A percentile compares a stretch with the other conserved stretches of the same genome.
phyloP scores from a whole-genome alignment of 2,329 filamentous ascomycete genomes.

The Biscogniauxia sp. region DNA sequence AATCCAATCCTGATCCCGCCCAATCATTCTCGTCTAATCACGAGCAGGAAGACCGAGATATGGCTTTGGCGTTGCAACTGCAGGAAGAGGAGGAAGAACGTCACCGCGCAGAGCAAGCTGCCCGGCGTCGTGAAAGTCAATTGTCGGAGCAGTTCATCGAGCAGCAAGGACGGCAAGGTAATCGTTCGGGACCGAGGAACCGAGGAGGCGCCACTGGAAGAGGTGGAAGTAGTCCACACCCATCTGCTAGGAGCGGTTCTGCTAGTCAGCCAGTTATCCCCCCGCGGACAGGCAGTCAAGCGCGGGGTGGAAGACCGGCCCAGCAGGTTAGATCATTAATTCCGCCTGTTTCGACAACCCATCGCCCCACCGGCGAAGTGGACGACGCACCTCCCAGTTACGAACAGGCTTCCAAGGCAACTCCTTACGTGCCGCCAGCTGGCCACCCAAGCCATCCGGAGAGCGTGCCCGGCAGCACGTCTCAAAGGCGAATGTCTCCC shows the following conservation, averaged over 20 bases:
- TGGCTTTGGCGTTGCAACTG: slow-evolving; percentile 85
- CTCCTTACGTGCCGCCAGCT: slow-evolving; percentile 50
- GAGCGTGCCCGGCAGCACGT: slow-evolving; percentile 34
- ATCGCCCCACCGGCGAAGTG: slow-evolving; percentile 36
- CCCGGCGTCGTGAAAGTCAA: slow-evolving; percentile 63
- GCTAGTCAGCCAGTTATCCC: slow-evolving; percentile 17
- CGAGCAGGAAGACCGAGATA: slow-evolving; percentile 78
- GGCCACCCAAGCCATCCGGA: slow-evolving; percentile 50
- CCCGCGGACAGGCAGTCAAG: slow-evolving; percentile 10
- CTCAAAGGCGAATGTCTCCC: slow-evolving; percentile 3
- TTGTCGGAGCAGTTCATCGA: slow-evolving; percentile 70
- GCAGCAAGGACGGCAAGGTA: slow-evolving; percentile 49
- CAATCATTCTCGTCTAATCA: slow-evolving; percentile 40
- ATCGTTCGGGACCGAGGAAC: slow-evolving; percentile 17
- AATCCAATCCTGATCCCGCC: slow-evolving; percentile 14
- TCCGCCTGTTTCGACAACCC: slow-evolving; percentile 39
- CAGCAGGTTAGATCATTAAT: slow-evolving; percentile 47
- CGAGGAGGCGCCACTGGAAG: slow-evolving; percentile 22
- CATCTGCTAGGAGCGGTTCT: slow-evolving; percentile 28
- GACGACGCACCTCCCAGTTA: slow-evolving; percentile 58
- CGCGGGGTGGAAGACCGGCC: slow-evolving; percentile 24
- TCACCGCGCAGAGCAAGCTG: slow-evolving; percentile 60
- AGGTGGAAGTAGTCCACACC: slow-evolving; percentile 20
- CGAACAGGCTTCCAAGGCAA: slow-evolving; percentile 53
- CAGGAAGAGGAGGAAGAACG: slow-evolving; percentile 91